Percentiles rank a stretch among this genome's conserved stretches.
These are phyloP conservation scores for Suhomyces kilbournensis DNA, from an alignment of 805 yeast species.

Conservation along the genomic window DNA sequence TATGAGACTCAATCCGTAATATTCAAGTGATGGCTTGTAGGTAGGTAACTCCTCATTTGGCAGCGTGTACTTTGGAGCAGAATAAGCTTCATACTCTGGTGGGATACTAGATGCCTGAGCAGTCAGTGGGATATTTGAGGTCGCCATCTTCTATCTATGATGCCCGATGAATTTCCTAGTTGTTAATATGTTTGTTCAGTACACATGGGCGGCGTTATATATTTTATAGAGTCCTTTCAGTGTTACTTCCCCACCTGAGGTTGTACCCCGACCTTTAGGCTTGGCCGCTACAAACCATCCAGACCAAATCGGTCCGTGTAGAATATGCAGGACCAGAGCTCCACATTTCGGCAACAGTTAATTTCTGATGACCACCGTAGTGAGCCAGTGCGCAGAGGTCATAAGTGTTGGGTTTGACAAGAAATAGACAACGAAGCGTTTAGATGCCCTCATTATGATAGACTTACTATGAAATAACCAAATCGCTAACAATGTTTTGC, in stretches of 20 bases:
- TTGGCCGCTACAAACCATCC: neutral
- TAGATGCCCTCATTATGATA: neutral
- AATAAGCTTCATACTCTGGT: neutral
- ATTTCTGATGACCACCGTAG: neutral
- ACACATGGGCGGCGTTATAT: neutral
- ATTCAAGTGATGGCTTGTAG: slow-evolving; percentile 31
- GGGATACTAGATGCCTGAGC: neutral
- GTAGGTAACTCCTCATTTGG: slow-evolving; percentile 26
- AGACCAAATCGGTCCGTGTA: neutral
- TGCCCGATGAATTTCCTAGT: neutral
- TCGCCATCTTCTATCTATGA: neutral
- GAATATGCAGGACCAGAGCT: neutral
- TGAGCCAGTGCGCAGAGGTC: neutral
- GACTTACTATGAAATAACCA: neutral
- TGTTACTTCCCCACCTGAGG: neutral
- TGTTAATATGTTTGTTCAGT: neutral
- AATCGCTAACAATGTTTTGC: neutral
- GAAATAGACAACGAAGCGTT: neutral
- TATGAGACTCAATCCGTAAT: slow-evolving; percentile 31
- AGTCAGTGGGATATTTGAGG: neutral
- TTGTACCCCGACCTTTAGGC: neutral
- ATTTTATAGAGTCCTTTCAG: neutral
- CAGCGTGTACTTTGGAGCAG: slow-evolving; percentile 20
- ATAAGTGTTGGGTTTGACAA: neutral
- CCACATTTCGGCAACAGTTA: neutral